Conservation (phyloP, 1,284 basidiomycete species). For the Takashimella tepidaria region DNA sequence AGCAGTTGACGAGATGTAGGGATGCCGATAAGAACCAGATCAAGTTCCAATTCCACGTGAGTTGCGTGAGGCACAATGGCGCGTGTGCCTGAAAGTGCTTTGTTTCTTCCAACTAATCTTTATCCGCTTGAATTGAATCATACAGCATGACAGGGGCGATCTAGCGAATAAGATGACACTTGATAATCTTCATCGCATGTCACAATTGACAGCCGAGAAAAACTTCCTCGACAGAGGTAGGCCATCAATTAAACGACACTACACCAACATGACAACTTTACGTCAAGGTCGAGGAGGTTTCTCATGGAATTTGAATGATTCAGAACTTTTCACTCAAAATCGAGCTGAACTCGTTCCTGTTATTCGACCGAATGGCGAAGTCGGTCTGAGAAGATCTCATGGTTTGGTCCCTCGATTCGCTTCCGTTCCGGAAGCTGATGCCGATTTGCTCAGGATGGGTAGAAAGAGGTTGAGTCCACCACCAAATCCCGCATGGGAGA, state of each 20-base stretch:
- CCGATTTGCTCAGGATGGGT: background rate
- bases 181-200: constrained; percentile 20
- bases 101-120: background rate
- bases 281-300: constrained; percentile 23
- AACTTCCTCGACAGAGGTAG: constrained; percentile 17
- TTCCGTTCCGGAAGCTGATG: background rate
- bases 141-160: constrained; percentile 20
- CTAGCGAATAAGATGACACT: constrained; percentile 17
- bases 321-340: background rate
- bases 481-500: background rate
- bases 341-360: background rate
- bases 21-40: constrained; percentile 10
- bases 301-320: background rate
- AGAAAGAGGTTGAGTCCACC: background rate
- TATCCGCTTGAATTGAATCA: too few species aligned
- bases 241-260: constrained; percentile 15
- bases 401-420: background rate
- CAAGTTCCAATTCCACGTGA: constrained; percentile 18
- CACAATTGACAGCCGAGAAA: constrained; percentile 21
- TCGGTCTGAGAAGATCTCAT: background rate
- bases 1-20: constrained; percentile 12
- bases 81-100: background rate
- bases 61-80: constrained; percentile 2
- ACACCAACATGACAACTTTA: constrained; percentile 22
- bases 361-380: background rate